Evolutionary conservation across 2,329 filamentous ascomycete genomes (phyloP).

Genomic region (Colletotrichum sp.): DNA sequence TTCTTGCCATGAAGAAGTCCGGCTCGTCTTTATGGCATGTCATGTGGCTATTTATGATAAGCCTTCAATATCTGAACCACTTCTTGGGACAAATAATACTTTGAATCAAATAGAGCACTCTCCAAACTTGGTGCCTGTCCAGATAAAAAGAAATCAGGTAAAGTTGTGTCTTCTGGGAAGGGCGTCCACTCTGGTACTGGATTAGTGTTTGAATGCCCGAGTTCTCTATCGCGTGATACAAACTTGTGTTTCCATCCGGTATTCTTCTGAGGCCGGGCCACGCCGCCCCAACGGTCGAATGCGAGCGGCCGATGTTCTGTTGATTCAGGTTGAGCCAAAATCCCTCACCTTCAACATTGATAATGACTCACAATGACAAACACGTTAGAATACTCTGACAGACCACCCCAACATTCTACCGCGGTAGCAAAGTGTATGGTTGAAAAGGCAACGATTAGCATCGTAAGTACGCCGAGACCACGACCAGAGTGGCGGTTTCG

Average conservation of each 20-base stretch:
- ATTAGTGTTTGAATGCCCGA: accelerated
- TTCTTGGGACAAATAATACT: not conserved
- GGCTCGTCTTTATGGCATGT: not conserved
- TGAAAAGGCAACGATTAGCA: not conserved
- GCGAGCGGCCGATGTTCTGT: not conserved
- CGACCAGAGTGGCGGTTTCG: not conserved
- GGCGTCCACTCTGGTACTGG: not conserved
- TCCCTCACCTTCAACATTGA: not conserved
- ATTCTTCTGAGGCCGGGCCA: not conserved
- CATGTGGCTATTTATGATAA: not conserved
- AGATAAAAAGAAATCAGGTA: not conserved
- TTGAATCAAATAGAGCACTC: not conserved
- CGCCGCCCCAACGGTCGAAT: not conserved
- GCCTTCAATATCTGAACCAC: not conserved
- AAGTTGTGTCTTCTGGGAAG: not conserved
- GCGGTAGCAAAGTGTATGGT: not conserved
- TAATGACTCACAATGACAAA: not conserved
- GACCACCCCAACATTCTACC: not conserved
- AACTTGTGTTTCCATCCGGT: not conserved
- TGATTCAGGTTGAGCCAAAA: not conserved
- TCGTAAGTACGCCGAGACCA: not conserved
- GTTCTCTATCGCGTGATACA: not conserved
- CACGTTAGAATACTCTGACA: not conserved
- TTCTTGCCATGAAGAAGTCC: not conserved
- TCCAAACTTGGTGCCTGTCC: not conserved